Conservation (phyloP, 2,329 filamentous ascomycete genomes). For the Arachnomyces sp. region DNA sequence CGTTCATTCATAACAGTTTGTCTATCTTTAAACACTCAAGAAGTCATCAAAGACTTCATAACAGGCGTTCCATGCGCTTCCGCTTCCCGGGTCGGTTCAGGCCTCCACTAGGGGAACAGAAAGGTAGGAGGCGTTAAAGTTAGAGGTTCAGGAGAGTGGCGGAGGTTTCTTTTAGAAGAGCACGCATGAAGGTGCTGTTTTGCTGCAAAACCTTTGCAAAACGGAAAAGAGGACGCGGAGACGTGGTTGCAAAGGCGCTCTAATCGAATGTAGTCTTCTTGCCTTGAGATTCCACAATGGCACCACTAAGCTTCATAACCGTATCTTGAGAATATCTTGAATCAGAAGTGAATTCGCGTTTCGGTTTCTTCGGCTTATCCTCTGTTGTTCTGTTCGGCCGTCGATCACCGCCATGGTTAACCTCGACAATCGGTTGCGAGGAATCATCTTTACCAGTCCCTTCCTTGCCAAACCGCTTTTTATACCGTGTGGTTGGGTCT, state of each 20-base stretch:
- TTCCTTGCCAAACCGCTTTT: slow-evolving; percentile 84
- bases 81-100: no score
- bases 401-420: slow-evolving; percentile 17
- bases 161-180: no score
- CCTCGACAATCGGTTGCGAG: slow-evolving; percentile 19
- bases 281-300: slow-evolving; percentile 69
- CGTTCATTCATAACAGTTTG: no score
- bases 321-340: slow-evolving; percentile 44
- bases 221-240: no score
- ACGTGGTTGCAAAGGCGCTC: slow-evolving; percentile 2
- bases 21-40: no score
- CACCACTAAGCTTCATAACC: slow-evolving; percentile 62
- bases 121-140: no score
- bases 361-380: slow-evolving; percentile 39
- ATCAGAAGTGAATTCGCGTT: slow-evolving; percentile 36
- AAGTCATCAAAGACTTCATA: no score
- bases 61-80: no score
- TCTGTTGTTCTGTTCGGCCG: slow-evolving; percentile 18
- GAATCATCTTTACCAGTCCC: slow-evolving; percentile 35
- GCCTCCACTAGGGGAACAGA: no score
- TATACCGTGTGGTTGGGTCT: slow-evolving; percentile 80
- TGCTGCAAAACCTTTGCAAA: no score
- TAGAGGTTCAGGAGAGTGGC: no score
- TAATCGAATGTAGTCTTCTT: slow-evolving; percentile 78
- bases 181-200: no score